These are phyloP conservation scores for Fusarium staphyleae DNA, from an alignment of 2,329 filamentous ascomycete species.

Conservation along the genomic window DNA sequence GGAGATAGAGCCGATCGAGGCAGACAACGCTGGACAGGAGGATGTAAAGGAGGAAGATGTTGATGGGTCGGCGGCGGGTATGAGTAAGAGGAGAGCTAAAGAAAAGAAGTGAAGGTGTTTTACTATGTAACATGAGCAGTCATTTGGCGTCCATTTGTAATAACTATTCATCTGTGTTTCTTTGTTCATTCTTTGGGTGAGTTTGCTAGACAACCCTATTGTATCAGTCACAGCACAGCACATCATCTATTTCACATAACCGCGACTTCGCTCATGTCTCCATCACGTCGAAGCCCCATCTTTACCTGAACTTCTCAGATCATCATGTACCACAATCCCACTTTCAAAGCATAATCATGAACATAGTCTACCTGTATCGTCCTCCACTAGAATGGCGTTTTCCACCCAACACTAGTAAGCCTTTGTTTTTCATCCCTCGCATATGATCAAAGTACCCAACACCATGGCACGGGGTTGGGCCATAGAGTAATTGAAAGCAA, in stretches of 20 bases:
- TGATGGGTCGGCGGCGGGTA: conserved; percentile 33
- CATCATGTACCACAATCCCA: too few species aligned
- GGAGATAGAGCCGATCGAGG: conserved; percentile 23
- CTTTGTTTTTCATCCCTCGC: not conserved
- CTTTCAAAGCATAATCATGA: too few species aligned
- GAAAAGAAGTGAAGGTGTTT: conserved; percentile 36
- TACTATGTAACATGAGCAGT: conserved; percentile 19
- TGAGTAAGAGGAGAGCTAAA: conserved; percentile 39
- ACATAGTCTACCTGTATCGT: too few species aligned
- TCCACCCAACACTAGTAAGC: too few species aligned
- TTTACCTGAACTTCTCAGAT: too few species aligned
- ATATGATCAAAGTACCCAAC: not conserved
- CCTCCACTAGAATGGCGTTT: too few species aligned
- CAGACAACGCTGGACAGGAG: conserved; percentile 12
- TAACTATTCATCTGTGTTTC: not conserved
- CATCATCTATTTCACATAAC: too few species aligned
- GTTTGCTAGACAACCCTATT: not conserved
- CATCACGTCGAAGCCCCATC: too few species aligned
- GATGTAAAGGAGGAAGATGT: conserved; percentile 20
- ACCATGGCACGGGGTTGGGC: too few species aligned
- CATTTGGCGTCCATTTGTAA: conserved; percentile 6
- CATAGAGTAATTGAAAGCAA: not conserved
- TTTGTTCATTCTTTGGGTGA: not conserved
- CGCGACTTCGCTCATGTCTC: too few species aligned
- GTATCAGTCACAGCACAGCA: too few species aligned